A percentile compares a stretch with the other conserved stretches of the same genome.
Evolutionary conservation across 2,329 filamentous ascomycete species (phyloP).

Genomic region (Pseudopyrenochaeta lycopersici): DNA sequence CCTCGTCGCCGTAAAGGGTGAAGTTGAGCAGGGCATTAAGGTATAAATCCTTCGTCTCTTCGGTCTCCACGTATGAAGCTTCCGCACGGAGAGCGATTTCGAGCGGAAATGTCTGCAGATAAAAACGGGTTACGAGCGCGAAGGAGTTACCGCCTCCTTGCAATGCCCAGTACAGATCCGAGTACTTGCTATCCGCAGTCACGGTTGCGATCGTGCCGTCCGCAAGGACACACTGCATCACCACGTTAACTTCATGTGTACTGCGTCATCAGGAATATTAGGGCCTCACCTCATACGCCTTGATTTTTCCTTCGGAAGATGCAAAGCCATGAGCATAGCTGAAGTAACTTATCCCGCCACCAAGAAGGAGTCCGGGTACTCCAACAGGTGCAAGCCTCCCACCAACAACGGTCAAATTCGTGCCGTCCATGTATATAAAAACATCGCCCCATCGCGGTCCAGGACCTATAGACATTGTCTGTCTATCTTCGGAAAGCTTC

Average conservation of each 20-base stretch:
- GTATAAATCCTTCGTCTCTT: conserved; percentile 12
- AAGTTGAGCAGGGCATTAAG: conserved; percentile 22
- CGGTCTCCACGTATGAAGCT: conserved; percentile 16
- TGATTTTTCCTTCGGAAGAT: conserved; percentile 19
- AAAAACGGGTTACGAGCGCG: conserved; percentile 26
- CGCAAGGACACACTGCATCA: conserved; percentile 26
- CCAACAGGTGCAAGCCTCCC: conserved; percentile 38
- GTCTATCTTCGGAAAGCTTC: conserved; percentile 29
- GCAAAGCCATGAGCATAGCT: conserved; percentile 17
- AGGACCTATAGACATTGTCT: conserved; percentile 35
- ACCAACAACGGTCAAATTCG: conserved; percentile 31
- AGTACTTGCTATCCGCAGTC: conserved; percentile 23
- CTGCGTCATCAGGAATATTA: not conserved
- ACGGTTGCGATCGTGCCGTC: conserved; percentile 30
- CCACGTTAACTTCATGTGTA: not conserved
- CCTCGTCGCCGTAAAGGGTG: conserved; percentile 20
- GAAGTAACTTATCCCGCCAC: conserved; percentile 30
- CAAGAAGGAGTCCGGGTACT: conserved; percentile 38
- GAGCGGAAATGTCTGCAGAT: conserved; percentile 17
- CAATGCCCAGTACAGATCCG: conserved; percentile 44
- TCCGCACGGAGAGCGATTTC: conserved; percentile 21
- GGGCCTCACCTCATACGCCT: conserved; percentile 14
- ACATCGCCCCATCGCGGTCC: conserved; percentile 43
- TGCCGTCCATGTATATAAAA: conserved; percentile 30
- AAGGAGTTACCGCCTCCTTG: conserved; percentile 33